phyloP scores from a whole-genome alignment of 1,284 basidiomycete species.

The Heterobasidion parviporum region DNA sequence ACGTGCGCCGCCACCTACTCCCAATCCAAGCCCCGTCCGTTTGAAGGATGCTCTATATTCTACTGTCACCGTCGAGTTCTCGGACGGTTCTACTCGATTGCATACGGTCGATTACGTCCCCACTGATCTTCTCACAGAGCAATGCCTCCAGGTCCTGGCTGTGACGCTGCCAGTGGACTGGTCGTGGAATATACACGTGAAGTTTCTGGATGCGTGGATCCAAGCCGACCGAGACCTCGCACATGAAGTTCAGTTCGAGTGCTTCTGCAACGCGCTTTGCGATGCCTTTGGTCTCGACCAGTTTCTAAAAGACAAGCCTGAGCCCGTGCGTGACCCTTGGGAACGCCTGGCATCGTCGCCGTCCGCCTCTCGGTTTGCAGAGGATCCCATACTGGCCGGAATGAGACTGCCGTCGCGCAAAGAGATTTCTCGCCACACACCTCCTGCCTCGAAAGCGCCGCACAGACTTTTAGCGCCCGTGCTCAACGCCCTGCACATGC shows the following conservation, averaged over 20 bases:
- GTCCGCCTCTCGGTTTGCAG: slow-evolving; percentile 8
- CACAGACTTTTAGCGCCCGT: slow-evolving; percentile 39
- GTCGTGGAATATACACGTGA: slow-evolving; percentile 47
- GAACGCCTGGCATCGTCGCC: slow-evolving; percentile 6
- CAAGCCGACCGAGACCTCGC: slow-evolving; percentile 28
- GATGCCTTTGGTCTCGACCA: slow-evolving; percentile 35
- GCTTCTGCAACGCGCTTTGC: slow-evolving; percentile 43
- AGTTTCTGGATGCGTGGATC: slow-evolving; percentile 53
- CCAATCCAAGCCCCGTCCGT: slow-evolving; percentile 5
- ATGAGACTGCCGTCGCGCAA: slow-evolving; percentile 30
- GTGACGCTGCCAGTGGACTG: slow-evolving; percentile 46
- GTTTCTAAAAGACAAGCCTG: slow-evolving; percentile 7
- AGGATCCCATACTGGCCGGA: slow-evolving; percentile 42
- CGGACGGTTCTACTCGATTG: slow-evolving; percentile 14
- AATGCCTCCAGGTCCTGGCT: slow-evolving; percentile 55
- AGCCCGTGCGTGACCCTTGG: slow-evolving; percentile 9
- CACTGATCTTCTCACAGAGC: slow-evolving; percentile 36
- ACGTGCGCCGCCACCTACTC: background rate
- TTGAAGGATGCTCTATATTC: slow-evolving; percentile 18
- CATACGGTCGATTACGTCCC: slow-evolving; percentile 19
- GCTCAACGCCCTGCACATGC: slow-evolving; percentile 67
- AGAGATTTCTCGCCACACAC: background rate
- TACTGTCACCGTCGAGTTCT: slow-evolving; percentile 17
- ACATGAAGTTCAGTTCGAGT: slow-evolving; percentile 46
- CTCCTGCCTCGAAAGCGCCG: slow-evolving; percentile 16